Evolutionary conservation across 805 yeast genomes (phyloP).

Genomic region (Brettanomyces sp.): DNA sequence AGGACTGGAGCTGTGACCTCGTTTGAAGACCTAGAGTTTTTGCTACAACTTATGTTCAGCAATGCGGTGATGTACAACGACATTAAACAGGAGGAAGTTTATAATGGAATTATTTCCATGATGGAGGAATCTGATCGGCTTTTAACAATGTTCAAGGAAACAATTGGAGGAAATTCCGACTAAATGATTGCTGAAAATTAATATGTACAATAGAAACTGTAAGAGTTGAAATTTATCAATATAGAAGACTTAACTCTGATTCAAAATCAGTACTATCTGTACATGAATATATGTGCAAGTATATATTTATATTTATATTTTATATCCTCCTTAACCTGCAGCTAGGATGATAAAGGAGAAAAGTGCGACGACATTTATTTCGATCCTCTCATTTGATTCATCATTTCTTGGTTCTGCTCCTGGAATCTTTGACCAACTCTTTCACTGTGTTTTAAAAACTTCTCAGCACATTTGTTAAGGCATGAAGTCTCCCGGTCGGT

Average conservation of each 20-base stretch:
- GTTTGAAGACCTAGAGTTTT: conserved; percentile 49
- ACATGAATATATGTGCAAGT: neutral
- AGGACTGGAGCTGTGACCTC: conserved; percentile 47
- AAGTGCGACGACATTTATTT: conserved; percentile 4
- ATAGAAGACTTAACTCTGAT: neutral
- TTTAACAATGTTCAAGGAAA: conserved; percentile 49
- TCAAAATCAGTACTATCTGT: neutral
- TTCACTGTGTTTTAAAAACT: conserved; percentile 95
- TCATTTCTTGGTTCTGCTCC: conserved; percentile 77
- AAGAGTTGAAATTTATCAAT: neutral
- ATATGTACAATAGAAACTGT: too few species aligned
- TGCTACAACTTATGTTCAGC: conserved; percentile 68
- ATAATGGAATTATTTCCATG: conserved; percentile 59
- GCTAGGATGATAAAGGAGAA: too few species aligned
- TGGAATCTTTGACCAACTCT: conserved; percentile 98
- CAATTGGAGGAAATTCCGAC: conserved; percentile 4
- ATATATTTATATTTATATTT: too few species aligned
- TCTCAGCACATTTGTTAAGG: conserved; percentile 87
- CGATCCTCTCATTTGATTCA: conserved; percentile 51
- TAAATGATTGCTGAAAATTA: neutral
- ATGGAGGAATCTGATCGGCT: conserved; percentile 52
- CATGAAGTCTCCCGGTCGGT: conserved; percentile 81
- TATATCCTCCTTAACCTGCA: too few species aligned
- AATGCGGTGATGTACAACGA: conserved; percentile 79
- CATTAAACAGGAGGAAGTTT: conserved; percentile 47